Base-by-base conservation (phyloP, 2,329 filamentous ascomycete genomes). In the Apiospora saccharicola region DNA sequence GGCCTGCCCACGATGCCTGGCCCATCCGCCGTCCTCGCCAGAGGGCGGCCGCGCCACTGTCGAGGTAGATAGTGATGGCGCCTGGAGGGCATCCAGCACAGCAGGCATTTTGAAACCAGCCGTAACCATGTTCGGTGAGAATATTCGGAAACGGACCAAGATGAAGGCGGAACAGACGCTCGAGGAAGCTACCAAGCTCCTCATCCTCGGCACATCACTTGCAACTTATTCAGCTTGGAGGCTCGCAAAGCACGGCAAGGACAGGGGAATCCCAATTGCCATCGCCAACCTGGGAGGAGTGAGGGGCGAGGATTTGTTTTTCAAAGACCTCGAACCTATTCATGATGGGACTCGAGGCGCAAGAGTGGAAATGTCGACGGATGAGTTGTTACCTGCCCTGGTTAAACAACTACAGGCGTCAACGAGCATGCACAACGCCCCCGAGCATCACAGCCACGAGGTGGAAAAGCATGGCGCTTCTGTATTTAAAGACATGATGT, bases 221-320 rank as follows among this genome's bases (percentile, higher is more conserved):
- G 96, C 96, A 7, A 98, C 96, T 0, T 98, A 97, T 81, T 98
- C 95, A 14, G 96, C 96, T 0, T 99, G 95, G 95, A 87, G 96
- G 72, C 82, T 99, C 71, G 94, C 93, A 1, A 96, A 95, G 84
- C 86, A 92, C 73, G 96, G 96, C 43, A 92, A 93, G 76, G 93
- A 96, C 77, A 88, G 91, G 74, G 91, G 91, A 0, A 96, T 97
- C 90, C 92, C 94, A 22, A 93, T 98, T 79, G 95, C 92, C 0
- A 91, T 98, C 57, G 85, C 98, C 72, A 98, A 98, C 78, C 87
- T 98, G 73, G 93, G 94, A n/a, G 93, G 94, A 13, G 91, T 95
- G 37, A 88, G 94, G 76, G 93, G 93, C 22, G 93, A 97, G 79
- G 92, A 94, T n/a, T 83, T 83, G 4, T 92, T 95, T 77, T 94